These are phyloP conservation scores for Solanum piurae DNA, from an alignment of 257 asterid species.

Conservation along the genomic window DNA sequence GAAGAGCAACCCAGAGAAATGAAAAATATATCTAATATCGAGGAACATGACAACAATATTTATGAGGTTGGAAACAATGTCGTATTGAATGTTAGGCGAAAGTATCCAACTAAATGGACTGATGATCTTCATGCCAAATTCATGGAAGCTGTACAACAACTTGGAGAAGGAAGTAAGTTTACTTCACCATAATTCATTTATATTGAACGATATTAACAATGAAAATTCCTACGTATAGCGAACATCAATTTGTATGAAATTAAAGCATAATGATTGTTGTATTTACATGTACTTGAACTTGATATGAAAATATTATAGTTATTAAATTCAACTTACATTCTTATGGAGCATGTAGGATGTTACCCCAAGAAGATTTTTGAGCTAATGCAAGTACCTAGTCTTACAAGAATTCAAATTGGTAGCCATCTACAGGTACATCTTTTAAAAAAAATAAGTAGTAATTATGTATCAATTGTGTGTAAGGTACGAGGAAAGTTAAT, in stretches of 20 bases:
- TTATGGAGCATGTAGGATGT: slow-evolving; percentile 2
- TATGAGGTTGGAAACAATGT: not conserved
- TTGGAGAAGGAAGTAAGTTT: slow-evolving; percentile 26
- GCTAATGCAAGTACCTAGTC: slow-evolving; percentile 15
- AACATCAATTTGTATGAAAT: not conserved
- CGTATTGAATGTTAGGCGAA: not conserved
- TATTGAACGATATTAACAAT: not conserved
- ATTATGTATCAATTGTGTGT: not conserved
- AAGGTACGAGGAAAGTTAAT: not conserved
- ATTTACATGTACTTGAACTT: not conserved
- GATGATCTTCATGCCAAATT: slow-evolving; percentile 11
- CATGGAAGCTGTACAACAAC: slow-evolving; percentile 4
- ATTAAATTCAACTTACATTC: not conserved
- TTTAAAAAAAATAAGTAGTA: not conserved
- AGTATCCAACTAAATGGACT: slow-evolving; percentile 5
- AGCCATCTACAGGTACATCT: slow-evolving; percentile 24
- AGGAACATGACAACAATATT: not conserved
- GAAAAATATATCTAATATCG: not conserved
- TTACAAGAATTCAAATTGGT: slow-evolving; percentile 28
- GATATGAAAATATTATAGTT: not conserved
- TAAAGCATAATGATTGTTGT: not conserved
- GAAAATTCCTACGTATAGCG: not conserved
- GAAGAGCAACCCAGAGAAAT: not conserved
- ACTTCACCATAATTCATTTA: not conserved
- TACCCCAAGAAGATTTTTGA: slow-evolving; percentile 14